Evolutionary conservation across 2,329 filamentous ascomycete species (phyloP).

Genomic region (Paecilomyces fulvus): DNA sequence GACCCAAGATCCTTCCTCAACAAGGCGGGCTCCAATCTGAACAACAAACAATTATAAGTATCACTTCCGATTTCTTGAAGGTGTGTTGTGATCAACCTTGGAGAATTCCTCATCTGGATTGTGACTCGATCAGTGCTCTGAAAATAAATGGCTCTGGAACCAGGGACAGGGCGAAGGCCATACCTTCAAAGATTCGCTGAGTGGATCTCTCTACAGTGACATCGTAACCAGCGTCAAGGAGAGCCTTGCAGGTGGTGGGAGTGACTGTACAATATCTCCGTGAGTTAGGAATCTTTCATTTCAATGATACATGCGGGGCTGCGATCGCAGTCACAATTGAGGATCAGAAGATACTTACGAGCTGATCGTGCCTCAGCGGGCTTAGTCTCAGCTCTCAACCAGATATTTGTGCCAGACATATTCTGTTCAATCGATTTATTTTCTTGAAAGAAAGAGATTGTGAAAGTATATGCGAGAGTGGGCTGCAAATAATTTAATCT

Average conservation of each 20-base stretch:
- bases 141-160: neutral
- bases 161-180: conserved; percentile 2
- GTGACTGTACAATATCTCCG: conserved; percentile 28
- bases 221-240: conserved; percentile 61
- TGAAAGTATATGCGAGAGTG: neutral
- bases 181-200: conserved; percentile 52
- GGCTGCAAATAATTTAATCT: neutral
- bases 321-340: neutral
- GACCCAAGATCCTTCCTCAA: conserved; percentile 58
- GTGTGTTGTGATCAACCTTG: conserved; percentile 14
- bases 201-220: conserved; percentile 60
- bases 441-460: neutral
- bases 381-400: conserved; percentile 53
- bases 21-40: conserved; percentile 55
- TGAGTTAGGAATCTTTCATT: conserved; percentile 4
- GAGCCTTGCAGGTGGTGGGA: conserved; percentile 48
- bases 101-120: conserved; percentile 26
- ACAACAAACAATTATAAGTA: conserved; percentile 44
- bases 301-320: neutral
- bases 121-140: conserved; percentile 4
- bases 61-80: neutral
- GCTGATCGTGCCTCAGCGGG: conserved; percentile 49
- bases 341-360: conserved; percentile 19
- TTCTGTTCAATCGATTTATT: conserved; percentile 8
- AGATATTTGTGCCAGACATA: conserved; percentile 38